Conservation (phyloP, 768 basidiomycete genomes). For the Coprinellus micaceus region DNA sequence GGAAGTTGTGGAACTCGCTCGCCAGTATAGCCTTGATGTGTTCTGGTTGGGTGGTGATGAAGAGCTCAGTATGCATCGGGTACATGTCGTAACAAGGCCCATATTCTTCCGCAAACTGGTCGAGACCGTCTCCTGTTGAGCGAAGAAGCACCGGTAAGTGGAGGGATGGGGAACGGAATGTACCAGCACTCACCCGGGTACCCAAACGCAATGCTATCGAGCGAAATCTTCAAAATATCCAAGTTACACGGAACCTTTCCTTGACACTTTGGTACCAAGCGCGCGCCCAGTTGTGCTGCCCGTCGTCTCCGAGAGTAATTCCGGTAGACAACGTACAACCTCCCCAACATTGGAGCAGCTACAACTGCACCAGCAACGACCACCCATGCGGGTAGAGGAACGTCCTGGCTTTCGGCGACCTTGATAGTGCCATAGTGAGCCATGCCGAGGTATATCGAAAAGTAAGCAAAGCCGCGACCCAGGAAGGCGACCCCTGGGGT, state of each 20-base stretch:
- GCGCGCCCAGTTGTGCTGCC: conserved; percentile 45
- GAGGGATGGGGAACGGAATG: not conserved
- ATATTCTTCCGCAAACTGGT: conserved; percentile 26
- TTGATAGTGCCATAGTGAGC: conserved; percentile 9
- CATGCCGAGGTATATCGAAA: conserved; percentile 12
- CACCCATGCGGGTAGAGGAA: conserved; percentile 35
- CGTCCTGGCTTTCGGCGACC: conserved; percentile 12
- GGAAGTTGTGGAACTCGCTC: conserved; percentile 56
- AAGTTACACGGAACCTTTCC: conserved; percentile 44
- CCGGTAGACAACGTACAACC: conserved; percentile 26
- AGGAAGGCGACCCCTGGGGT: conserved; percentile 37
- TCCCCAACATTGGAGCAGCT: conserved; percentile 30
- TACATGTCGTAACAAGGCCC: conserved; percentile 47
- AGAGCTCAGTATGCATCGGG: conserved; percentile 40
- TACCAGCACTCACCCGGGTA: conserved; percentile 42
- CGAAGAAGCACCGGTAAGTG: not conserved
- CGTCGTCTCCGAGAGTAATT: conserved; percentile 29
- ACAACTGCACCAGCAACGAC: conserved; percentile 27
- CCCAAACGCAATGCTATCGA: conserved; percentile 37
- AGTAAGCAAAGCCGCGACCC: conserved; percentile 19
- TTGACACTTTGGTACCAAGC: conserved; percentile 32
- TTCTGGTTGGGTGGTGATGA: conserved; percentile 49
- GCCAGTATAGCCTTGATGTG: conserved; percentile 56
- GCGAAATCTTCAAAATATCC: conserved; percentile 36
- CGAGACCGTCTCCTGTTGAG: conserved; percentile 40